A percentile compares a stretch with the other conserved stretches of the same genome.
These are phyloP conservation scores for Hypsizygus marmoreus DNA, from an alignment of 768 basidiomycete species.

Conservation along the genomic window DNA sequence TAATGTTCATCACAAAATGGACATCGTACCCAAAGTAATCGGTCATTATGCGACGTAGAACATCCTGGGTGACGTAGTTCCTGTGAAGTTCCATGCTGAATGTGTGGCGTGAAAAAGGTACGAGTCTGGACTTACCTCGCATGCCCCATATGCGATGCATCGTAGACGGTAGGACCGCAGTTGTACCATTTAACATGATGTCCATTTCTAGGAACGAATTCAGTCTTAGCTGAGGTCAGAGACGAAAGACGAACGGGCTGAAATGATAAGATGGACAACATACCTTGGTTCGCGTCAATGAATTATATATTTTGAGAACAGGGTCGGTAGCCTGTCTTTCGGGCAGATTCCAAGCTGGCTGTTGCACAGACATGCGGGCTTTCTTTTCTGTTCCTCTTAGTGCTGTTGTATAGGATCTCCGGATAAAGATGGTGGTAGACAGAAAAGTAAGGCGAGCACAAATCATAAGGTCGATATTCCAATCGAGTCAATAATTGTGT, in stretches of 20 bases:
- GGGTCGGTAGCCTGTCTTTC: conserved; percentile 52
- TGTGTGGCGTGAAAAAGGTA: conserved; percentile 3
- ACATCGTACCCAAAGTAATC: conserved; percentile 98
- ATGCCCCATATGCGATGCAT: conserved; percentile 98
- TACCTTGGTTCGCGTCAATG: conserved; percentile 89
- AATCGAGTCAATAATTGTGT: conserved; percentile 6
- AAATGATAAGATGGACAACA: conserved; percentile 15
- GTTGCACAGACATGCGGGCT: conserved; percentile 54
- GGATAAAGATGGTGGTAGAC: conserved; percentile 14
- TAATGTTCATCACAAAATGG: conserved; percentile 99
- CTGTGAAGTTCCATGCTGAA: conserved; percentile 39
- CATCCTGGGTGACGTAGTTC: conserved; percentile 96
- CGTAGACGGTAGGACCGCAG: conserved; percentile 98
- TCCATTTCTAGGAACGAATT: conserved; percentile 71
- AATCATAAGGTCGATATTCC: conserved; percentile 18
- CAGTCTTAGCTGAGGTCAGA: conserved; percentile 50
- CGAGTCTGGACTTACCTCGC: conserved; percentile 65
- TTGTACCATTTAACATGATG: conserved; percentile 96
- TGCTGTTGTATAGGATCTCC: conserved; percentile 13
- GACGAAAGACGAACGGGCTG: conserved; percentile 10
- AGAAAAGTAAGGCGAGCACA: conserved; percentile 21
- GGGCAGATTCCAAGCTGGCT: conserved; percentile 61
- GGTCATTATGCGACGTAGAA: conserved; percentile 83
- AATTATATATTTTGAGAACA: conserved; percentile 85
- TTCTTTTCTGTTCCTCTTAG: conserved; percentile 3